Evolutionary conservation across 2,329 filamentous ascomycete genomes (phyloP), one percentile per base, ranked within the genome.

Genomic region (Aspergillus unguis): DNA sequence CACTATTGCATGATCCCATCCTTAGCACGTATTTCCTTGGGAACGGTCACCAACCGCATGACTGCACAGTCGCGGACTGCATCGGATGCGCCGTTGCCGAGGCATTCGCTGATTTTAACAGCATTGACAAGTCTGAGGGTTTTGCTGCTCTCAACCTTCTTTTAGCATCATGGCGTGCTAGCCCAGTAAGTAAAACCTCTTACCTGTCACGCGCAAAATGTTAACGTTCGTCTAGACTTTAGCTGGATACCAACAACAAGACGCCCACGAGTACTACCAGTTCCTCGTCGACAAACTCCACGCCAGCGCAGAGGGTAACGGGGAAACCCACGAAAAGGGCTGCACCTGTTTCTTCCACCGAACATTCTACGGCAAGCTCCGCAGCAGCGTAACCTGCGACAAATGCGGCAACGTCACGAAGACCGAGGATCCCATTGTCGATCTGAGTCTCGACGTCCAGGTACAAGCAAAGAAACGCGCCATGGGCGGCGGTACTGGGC

Each of bases 241-340:
- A 25, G 90, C 92, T 1, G 94, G 92, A 8, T 95, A 95, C 63
- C 90, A 92, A 64, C 92, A 97, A 72, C 92, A 97, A 75, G 92
- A 97, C 67, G 92, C 92, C 0, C 92, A 97, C 67, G 92, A 97
- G 69, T 97, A 95, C 73, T 95, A 96, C 71, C 91, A 96, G 68
- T 96, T 95, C 66, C 82, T 97, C 32, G 87, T 95, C 33, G 92
- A 96, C 74, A 89, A 94, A 63, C 80, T 99, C 11, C 92, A 96
- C 67, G 84, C 88, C 65, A 82, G 75, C 7, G 77, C 90, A 37
- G 94, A 92, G 62, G 85, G 85, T 10, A 85, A 88, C 58, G 81
- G 82, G 36, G 86, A 85, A 65, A 81, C 77, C 61, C 64, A 70
- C 38, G 66, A 69, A 17, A 70, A 71, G 46, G 74, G 66, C 60